Conservation (phyloP, 495 filamentous ascomycete species). For the Penicillium bialowiezense region DNA sequence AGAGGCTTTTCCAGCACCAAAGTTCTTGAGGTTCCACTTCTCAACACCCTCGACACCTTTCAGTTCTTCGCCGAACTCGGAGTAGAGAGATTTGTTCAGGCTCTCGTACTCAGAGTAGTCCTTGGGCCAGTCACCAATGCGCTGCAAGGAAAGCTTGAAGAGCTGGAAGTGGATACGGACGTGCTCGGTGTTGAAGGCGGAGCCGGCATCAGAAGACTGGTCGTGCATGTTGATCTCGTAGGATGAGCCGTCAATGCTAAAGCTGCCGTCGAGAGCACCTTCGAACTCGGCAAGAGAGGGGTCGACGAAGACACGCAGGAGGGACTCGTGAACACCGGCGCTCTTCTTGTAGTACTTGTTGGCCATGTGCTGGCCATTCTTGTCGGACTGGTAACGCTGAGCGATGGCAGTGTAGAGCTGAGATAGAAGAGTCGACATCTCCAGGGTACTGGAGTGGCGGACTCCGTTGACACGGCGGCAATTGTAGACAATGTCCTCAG, state of each 20-base stretch:
- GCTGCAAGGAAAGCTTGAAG: conserved; percentile 38
- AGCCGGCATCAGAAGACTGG: conserved; percentile 5
- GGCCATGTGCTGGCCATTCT: conserved; percentile 32
- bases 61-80: conserved; percentile 24
- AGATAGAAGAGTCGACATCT: conserved; percentile 37
- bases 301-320: conserved; percentile 35
- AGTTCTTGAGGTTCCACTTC: conserved; percentile 37
- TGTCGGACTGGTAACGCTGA: conserved; percentile 29
- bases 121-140: conserved; percentile 41
- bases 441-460: conserved; percentile 31
- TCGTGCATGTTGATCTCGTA: conserved; percentile 19
- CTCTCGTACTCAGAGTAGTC: conserved; percentile 34
- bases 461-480: conserved; percentile 38
- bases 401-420: conserved; percentile 40
- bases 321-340: conserved; percentile 37
- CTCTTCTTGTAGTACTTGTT: conserved; percentile 41
- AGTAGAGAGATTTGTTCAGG: conserved; percentile 17
- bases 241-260: conserved; percentile 22
- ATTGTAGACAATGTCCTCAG: conserved; percentile 44
- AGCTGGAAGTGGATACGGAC: conserved; percentile 37
- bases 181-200: conserved; percentile 21
- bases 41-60: conserved; percentile 34
- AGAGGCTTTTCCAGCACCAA: conserved; percentile 29
- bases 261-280: conserved; percentile 18
- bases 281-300: conserved; percentile 30